Percentiles rank a stretch among this genome's conserved stretches.
These are phyloP conservation scores for Neopestalotiopsis clavispora DNA, from an alignment of 2,329 filamentous ascomycete genomes.

Conservation along the genomic window DNA sequence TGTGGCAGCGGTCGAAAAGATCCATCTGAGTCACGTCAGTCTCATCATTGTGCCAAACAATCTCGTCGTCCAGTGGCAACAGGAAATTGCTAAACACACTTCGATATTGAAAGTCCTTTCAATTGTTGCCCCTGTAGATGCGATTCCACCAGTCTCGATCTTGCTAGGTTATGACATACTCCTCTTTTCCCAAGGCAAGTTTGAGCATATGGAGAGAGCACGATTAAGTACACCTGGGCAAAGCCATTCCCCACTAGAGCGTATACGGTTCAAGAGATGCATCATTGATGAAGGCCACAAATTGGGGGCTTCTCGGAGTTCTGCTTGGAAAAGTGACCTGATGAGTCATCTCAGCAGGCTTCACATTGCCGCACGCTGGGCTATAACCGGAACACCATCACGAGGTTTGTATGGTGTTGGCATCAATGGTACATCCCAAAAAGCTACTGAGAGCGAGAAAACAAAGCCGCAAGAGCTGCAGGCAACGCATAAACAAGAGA, in stretches of 20 bases:
- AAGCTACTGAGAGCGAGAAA: background rate
- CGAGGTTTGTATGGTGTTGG: constrained; percentile 81
- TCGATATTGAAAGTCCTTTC: constrained; percentile 67
- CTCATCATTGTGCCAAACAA: constrained; percentile 85
- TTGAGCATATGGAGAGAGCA: constrained; percentile 66
- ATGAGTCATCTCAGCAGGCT: constrained; percentile 57
- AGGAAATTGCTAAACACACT: constrained; percentile 82
- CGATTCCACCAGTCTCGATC: constrained; percentile 60
- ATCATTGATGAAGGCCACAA: constrained; percentile 93
- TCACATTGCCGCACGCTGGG: constrained; percentile 78
- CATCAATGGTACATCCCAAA: constrained; percentile 20
- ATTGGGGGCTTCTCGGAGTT: constrained; percentile 71
- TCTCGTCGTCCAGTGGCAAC: constrained; percentile 81
- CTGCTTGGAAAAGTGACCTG: constrained; percentile 59
- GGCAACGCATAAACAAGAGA: constrained; percentile 40
- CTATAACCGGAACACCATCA: constrained; percentile 89
- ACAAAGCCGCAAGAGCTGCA: constrained; percentile 13
- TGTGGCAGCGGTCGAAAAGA: constrained; percentile 44
- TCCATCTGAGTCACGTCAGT: constrained; percentile 72
- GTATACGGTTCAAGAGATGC: constrained; percentile 83
- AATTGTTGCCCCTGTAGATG: constrained; percentile 55
- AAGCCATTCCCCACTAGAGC: constrained; percentile 63
- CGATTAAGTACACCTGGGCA: constrained; percentile 40
- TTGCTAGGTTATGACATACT: constrained; percentile 76
- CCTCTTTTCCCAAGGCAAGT: constrained; percentile 75